phyloP scores from a whole-genome alignment of 208 protist species.

The Leishmania tropica region DNA sequence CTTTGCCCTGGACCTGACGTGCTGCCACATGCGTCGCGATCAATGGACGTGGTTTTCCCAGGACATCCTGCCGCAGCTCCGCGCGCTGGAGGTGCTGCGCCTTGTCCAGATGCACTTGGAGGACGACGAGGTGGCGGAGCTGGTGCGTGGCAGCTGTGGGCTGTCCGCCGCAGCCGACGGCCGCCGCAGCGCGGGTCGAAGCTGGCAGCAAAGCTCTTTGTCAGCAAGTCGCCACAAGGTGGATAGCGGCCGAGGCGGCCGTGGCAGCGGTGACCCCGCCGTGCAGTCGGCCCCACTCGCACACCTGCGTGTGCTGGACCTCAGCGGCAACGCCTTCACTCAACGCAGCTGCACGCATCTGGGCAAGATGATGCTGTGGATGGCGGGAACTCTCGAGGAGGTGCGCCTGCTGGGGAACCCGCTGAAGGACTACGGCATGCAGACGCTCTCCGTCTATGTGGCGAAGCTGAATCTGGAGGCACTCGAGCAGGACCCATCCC shows the following conservation, averaged over 20 bases:
- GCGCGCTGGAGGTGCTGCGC: conserved; percentile 42
- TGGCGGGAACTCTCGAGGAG: conserved; percentile 65
- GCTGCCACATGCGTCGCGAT: conserved; percentile 35
- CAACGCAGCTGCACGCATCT: conserved; percentile 62
- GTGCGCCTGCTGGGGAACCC: conserved; percentile 61
- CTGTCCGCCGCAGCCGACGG: conserved; percentile 2
- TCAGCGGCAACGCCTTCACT: conserved; percentile 70
- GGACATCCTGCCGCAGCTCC: conserved; percentile 61
- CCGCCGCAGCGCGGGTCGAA: conserved; percentile 2
- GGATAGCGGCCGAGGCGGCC: not conserved
- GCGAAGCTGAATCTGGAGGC: conserved; percentile 47
- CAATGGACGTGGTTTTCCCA: conserved; percentile 76
- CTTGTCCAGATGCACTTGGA: conserved; percentile 58
- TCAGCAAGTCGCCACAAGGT: not conserved
- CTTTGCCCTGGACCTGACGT: conserved; percentile 54
- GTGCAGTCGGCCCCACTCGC: conserved; percentile 19
- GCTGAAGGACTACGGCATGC: conserved; percentile 79
- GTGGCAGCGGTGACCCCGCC: conserved; percentile 14
- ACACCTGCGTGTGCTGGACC: conserved; percentile 60
- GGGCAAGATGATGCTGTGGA: conserved; percentile 68
- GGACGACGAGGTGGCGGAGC: conserved; percentile 52
- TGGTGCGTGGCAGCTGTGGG: conserved; percentile 43
- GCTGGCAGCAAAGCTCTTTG: not conserved
- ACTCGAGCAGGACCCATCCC: conserved; percentile 35
- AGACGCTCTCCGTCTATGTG: conserved; percentile 74